Evolutionary conservation across 169 alveolate species (phyloP).

Genomic region (Cyclospora cayetanensis): DNA sequence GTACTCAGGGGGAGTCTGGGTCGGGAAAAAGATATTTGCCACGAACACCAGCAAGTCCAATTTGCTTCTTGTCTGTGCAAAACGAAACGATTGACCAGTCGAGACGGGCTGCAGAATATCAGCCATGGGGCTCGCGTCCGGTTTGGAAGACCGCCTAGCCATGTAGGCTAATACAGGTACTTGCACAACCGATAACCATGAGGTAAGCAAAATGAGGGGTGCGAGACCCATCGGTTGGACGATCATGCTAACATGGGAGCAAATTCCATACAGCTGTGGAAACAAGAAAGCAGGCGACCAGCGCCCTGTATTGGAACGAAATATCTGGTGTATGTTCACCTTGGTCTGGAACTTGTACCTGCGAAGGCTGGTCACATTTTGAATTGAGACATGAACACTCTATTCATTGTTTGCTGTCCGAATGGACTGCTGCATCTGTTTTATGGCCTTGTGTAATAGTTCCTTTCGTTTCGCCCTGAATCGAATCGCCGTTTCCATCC

Average conservation of each 20-base stretch:
- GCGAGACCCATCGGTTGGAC: background rate
- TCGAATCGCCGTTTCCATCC: background rate
- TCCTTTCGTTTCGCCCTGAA: background rate
- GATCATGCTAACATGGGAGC: background rate
- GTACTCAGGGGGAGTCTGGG: background rate
- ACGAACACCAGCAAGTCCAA: conserved; percentile 28
- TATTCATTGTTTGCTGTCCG: background rate
- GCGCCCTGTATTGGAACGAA: background rate
- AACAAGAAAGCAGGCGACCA: background rate
- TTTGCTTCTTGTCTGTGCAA: conserved; percentile 4
- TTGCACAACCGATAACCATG: background rate
- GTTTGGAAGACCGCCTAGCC: background rate
- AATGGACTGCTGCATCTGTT: background rate
- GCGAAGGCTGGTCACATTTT: no score
- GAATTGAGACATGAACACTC: background rate
- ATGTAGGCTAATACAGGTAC: background rate
- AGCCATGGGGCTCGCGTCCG: no score
- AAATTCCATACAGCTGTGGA: background rate
- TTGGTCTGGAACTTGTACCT: no score
- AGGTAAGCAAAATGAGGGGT: background rate
- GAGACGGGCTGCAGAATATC: background rate
- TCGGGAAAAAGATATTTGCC: conserved; percentile 42
- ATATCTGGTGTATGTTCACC: background rate
- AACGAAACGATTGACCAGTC: background rate
- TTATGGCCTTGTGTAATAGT: background rate